Evolutionary conservation across 768 basidiomycete species (phyloP), one percentile per base, ranked within the genome.

Genomic region (Cubamyces sp.): DNA sequence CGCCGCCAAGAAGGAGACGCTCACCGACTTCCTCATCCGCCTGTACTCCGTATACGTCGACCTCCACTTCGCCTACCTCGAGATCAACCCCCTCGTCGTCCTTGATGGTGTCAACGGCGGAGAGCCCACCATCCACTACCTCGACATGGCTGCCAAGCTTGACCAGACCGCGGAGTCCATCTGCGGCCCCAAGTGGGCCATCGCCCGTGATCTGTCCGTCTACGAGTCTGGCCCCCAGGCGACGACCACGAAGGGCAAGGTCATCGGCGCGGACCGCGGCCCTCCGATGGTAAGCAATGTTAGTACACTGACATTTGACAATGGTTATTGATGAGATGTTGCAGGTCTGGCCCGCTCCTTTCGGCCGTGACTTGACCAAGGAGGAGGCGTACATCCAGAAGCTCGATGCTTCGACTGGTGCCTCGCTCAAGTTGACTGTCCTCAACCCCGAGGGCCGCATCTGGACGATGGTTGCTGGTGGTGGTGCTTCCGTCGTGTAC

Each of bases 401-500:
- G 76, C 86, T 99, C 66, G 97, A 98, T 66, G 94, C 84, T 21
- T 95, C 93, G 21, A 99, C 97, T 45, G 96, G 97, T 80, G 95
- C 97, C 69, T 97, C 95, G 9, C 88, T 99, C 74, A 99, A 99
- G 76, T 85, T 99, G 47, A 99, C 97, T 43, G 96, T 99, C 54
- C 81, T 99, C 70, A 98, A 98, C 76, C 77, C 91, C 56, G 90
- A 92, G 73, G 97, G 96, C 62, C 91, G 96, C 64, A 87, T 99
- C 66, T 99, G 97, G 97, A 98, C 97, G 68, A 98, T 98, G 96
- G 97, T 99, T 58, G 96, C 97, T 57, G 97, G 96, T 79, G 97
- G 97, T 73, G 94, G 94, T 81, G 85, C 86, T 21, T 85, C 83
- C 7, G 85, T 87, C 64, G 84, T 87, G 43, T 87, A 87, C 71